phyloP scores from a whole-genome alignment of 345 rosid species.

The Ricinus communis region DNA sequence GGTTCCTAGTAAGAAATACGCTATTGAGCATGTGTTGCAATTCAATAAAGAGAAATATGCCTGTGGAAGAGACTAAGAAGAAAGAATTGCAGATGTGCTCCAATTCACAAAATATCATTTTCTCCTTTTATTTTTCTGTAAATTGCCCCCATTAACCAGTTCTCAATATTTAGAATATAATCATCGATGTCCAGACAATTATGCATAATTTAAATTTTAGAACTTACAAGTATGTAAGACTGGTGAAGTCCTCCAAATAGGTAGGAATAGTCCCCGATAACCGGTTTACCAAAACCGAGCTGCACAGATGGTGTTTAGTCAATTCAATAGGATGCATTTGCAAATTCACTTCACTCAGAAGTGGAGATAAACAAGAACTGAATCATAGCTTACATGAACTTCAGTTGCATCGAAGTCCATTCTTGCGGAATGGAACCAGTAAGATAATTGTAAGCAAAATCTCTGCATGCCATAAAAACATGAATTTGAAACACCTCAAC shows the following conservation, averaged over 20 bases:
- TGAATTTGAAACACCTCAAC: background rate
- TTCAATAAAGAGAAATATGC: no score
- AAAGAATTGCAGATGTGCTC: no score
- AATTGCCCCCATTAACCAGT: no score
- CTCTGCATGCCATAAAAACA: constrained; percentile 28
- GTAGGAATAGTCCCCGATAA: constrained; percentile 54
- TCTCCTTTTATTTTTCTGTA: no score
- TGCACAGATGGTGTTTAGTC: constrained; percentile 17
- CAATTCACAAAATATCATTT: no score
- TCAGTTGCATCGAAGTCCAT: constrained; percentile 50
- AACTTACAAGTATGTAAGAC: constrained; percentile 52
- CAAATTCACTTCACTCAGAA: background rate
- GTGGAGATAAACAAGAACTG: background rate
- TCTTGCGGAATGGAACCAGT: constrained; percentile 52
- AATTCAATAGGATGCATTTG: background rate
- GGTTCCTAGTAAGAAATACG: constrained; percentile 29
- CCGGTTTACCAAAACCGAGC: constrained; percentile 53
- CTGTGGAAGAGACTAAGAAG: no score
- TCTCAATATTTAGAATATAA: background rate
- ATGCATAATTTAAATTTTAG: background rate
- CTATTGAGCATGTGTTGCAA: no score
- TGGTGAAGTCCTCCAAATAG: constrained; percentile 42
- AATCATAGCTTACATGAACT: constrained; percentile 43
- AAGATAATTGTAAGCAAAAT: constrained; percentile 59
- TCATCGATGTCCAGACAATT: background rate